Percentiles rank a stretch among this genome's conserved stretches.
These are phyloP conservation scores for Rhodamnia rubescens DNA, from an alignment of 345 rosid genomes.

Conservation along the genomic window DNA sequence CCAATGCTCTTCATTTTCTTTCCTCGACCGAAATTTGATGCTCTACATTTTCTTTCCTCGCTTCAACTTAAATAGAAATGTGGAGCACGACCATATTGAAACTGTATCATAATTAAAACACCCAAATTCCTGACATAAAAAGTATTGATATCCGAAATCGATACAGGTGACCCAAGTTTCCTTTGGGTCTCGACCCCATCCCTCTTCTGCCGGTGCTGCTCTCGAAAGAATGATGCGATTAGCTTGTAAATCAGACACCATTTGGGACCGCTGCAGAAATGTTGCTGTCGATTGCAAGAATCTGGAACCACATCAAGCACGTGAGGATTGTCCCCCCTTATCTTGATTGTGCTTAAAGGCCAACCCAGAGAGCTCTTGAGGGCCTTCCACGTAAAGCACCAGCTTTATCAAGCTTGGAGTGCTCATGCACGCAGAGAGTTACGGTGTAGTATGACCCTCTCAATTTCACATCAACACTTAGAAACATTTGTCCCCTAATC, in stretches of 20 bases:
- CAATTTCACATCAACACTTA: background rate
- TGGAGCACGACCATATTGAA: background rate
- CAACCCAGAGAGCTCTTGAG: background rate
- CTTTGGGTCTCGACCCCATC: fast-evolving
- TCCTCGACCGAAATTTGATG: background rate
- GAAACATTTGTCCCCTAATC: conserved; percentile 25
- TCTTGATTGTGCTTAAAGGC: background rate
- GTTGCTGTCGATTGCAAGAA: background rate
- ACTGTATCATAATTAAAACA: background rate
- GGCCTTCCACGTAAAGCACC: background rate
- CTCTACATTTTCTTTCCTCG: background rate
- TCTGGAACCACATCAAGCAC: background rate
- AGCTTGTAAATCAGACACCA: background rate
- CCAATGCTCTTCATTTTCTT: background rate
- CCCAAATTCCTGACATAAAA: background rate
- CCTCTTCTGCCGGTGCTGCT: background rate
- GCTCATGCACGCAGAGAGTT: background rate
- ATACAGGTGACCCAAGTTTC: background rate
- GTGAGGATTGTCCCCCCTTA: background rate
- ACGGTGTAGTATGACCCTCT: background rate
- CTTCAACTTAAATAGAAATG: background rate
- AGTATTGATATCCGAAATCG: background rate
- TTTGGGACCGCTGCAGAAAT: background rate
- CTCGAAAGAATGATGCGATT: background rate
- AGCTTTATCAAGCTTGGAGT: background rate